These are phyloP conservation scores for Senna tora DNA, from an alignment of 306 rosid species.

Conservation along the genomic window DNA sequence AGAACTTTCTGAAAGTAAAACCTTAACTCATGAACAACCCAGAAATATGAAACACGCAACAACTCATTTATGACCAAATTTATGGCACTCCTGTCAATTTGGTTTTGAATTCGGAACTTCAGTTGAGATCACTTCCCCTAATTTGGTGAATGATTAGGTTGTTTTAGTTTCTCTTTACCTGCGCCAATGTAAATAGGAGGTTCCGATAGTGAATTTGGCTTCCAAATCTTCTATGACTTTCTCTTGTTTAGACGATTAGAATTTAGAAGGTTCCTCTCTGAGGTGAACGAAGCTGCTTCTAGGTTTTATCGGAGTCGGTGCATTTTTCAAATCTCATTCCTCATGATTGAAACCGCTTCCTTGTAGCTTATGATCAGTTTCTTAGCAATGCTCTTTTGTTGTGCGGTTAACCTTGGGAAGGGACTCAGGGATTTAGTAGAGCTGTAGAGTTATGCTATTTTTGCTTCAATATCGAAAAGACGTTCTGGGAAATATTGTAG, in stretches of 20 bases:
- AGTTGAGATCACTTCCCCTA: not conserved
- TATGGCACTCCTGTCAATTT: not conserved
- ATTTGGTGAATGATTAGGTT: not conserved
- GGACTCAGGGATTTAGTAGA: not conserved
- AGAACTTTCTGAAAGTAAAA: no score
- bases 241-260: not conserved
- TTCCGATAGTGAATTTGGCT: not conserved
- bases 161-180: not conserved
- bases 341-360: not conserved
- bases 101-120: not conserved
- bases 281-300: not conserved
- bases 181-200: not conserved
- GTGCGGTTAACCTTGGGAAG: not conserved
- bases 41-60: no score
- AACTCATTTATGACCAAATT: not conserved
- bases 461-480: not conserved
- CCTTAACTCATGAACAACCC: no score
- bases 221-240: not conserved
- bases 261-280: not conserved
- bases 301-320: not conserved
- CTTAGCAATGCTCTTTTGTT: not conserved
- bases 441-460: not conserved
- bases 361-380: not conserved
- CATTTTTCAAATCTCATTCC: not conserved
- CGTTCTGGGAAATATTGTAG: not conserved